Percentiles rank a stretch among this genome's conserved stretches.
Evolutionary conservation across 2,329 filamentous ascomycete species (phyloP).

Genomic region (Rutstroemia sp.): DNA sequence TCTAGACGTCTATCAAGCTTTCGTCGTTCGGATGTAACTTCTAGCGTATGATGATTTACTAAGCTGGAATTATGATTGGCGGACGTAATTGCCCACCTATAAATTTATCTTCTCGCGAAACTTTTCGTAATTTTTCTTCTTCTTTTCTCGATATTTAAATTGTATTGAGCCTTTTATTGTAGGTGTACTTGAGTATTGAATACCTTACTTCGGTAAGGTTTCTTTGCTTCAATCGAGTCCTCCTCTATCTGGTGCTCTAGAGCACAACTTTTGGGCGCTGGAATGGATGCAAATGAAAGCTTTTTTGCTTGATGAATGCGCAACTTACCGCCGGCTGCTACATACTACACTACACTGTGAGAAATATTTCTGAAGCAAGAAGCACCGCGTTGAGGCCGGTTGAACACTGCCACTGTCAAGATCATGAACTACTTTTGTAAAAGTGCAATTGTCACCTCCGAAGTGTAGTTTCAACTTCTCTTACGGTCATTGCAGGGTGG

Average conservation of each 20-base stretch:
- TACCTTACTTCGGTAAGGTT: constrained; percentile 30
- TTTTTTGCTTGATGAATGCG: constrained; percentile 36
- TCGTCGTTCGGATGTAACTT: constrained; percentile 11
- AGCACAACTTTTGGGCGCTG: constrained; percentile 48
- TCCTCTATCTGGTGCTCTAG: constrained; percentile 69
- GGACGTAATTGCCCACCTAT: constrained; percentile 11
- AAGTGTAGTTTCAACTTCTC: no score
- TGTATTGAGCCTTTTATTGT: constrained; percentile 66
- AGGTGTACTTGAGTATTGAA: constrained; percentile 51
- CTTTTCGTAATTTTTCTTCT: constrained; percentile 23
- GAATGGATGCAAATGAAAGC: constrained; percentile 67
- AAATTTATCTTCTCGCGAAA: constrained; percentile 16
- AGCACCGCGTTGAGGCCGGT: no score
- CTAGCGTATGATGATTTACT: constrained; percentile 14
- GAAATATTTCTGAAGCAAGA: neutral
- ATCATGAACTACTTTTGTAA: no score
- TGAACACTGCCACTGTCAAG: no score
- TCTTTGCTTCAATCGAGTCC: constrained; percentile 45
- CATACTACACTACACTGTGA: constrained; percentile 34
- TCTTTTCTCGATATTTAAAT: constrained; percentile 39
- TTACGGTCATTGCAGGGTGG: no score
- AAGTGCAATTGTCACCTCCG: no score
- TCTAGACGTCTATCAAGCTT: constrained; percentile 11
- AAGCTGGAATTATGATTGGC: constrained; percentile 22
- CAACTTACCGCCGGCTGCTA: constrained; percentile 68